Conservation (phyloP, 2,329 filamentous ascomycete genomes). For the Aureobasidium zeae region DNA sequence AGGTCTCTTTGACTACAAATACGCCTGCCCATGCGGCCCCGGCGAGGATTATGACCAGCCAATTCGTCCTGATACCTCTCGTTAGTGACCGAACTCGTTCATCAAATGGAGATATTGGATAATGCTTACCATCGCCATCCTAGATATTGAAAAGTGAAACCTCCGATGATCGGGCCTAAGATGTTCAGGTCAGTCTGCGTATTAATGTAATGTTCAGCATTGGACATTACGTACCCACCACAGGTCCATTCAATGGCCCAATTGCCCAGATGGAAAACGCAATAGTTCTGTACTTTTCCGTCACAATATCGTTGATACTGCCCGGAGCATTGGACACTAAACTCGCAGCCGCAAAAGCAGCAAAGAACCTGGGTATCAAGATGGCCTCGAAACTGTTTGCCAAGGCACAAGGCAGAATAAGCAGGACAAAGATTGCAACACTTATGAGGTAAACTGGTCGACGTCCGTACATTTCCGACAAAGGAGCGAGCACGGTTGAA, state of each 20-base stretch:
- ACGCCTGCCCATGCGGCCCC: constrained; percentile 54
- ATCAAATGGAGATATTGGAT: constrained; percentile 13
- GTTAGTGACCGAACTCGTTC: constrained; percentile 15
- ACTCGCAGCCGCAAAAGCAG: constrained; percentile 63
- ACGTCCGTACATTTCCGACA: constrained; percentile 62
- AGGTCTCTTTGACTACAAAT: constrained; percentile 60
- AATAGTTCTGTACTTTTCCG: constrained; percentile 69
- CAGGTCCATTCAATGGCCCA: constrained; percentile 67
- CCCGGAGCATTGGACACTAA: constrained; percentile 80
- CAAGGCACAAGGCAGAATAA: constrained; percentile 64
- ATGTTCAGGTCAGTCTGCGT: no score
- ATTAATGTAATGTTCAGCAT: no score
- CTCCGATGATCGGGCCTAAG: constrained; percentile 70
- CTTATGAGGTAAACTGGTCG: constrained; percentile 58
- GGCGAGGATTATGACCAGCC: constrained; percentile 59
- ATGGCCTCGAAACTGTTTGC: constrained; percentile 59
- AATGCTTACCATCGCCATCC: constrained; percentile 79
- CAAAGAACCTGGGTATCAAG: constrained; percentile 65
- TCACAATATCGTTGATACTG: constrained; percentile 73
- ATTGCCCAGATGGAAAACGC: constrained; percentile 76
- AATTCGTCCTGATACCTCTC: constrained; percentile 18
- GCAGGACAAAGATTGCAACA: constrained; percentile 53
- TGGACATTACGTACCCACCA: no score
- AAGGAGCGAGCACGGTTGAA: constrained; percentile 61
- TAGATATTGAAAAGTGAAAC: constrained; percentile 66